phyloP scores from a whole-genome alignment of 176 grass and related monocot species.

The Poa pratensis region DNA sequence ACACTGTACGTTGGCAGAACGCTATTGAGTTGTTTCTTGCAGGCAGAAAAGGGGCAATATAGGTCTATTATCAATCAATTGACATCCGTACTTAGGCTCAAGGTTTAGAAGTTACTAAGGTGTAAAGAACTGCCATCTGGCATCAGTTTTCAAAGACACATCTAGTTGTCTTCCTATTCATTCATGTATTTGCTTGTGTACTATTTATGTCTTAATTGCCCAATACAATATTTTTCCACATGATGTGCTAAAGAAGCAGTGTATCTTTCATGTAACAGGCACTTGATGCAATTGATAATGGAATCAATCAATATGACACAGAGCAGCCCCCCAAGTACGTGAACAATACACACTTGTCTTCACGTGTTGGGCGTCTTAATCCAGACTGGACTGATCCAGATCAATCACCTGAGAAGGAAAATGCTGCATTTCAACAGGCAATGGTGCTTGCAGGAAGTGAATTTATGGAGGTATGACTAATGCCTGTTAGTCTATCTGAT shows the following conservation, averaged over 20 bases:
- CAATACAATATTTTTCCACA: background rate
- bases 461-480: conserved; percentile 75
- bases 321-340: conserved; percentile 91
- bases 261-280: conserved; percentile 52
- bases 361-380: conserved; percentile 82
- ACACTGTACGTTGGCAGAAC: conserved; percentile 9
- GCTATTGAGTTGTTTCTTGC: background rate
- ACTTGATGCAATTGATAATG: conserved; percentile 97
- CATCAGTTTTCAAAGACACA: background rate
- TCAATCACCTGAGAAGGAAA: conserved; percentile 92
- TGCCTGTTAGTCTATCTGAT: background rate
- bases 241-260: conserved; percentile 30
- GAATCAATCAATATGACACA: conserved; percentile 93
- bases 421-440: conserved; percentile 85
- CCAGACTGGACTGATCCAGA: conserved; percentile 91
- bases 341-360: conserved; percentile 93
- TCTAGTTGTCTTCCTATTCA: background rate
- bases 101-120: conserved; percentile 6
- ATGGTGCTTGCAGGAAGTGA: conserved; percentile 84
- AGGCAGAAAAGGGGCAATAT: background rate
- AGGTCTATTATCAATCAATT: background rate
- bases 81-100: background rate
- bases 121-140: background rate
- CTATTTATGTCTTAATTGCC: background rate
- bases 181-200: background rate